Evolutionary conservation across 1,284 basidiomycete species (phyloP).

Genomic region (Trichosporon sp.): DNA sequence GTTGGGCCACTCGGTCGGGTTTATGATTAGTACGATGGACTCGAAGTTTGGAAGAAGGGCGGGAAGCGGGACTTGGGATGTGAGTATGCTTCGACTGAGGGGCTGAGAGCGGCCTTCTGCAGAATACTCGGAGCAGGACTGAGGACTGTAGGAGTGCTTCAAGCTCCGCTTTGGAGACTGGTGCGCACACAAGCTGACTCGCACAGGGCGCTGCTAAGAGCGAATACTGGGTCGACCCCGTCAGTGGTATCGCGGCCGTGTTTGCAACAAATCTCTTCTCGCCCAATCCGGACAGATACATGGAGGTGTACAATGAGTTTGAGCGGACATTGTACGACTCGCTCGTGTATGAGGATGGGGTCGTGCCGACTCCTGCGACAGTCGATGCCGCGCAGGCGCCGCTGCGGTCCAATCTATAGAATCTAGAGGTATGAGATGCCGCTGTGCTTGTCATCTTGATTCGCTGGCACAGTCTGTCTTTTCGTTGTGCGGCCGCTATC

Average conservation of each 20-base stretch:
- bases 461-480: too few species aligned
- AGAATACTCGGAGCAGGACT: too few species aligned
- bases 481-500: too few species aligned
- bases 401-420: too few species aligned
- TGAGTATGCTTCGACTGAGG: slow-evolving; percentile 4
- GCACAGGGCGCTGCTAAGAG: slow-evolving; percentile 22
- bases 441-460: too few species aligned
- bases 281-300: slow-evolving; percentile 22
- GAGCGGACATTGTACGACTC: slow-evolving; percentile 33
- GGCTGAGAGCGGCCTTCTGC: slow-evolving; percentile 15
- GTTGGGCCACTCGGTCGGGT: slow-evolving; percentile 13
- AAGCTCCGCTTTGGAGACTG: too few species aligned
- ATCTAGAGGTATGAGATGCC: too few species aligned
- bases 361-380: too few species aligned
- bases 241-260: slow-evolving; percentile 18
- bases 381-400: too few species aligned
- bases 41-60: slow-evolving; percentile 17
- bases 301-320: slow-evolving; percentile 27
- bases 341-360: too few species aligned
- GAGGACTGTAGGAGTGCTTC: too few species aligned
- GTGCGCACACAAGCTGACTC: too few species aligned
- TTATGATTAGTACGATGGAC: slow-evolving; percentile 12
- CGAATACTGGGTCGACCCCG: slow-evolving; percentile 26
- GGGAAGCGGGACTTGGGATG: slow-evolving; percentile 23
- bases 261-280: slow-evolving; percentile 24